These are phyloP conservation scores for Colletotrichum sp. DNA, from an alignment of 2,329 filamentous ascomycete species.

Conservation along the genomic window DNA sequence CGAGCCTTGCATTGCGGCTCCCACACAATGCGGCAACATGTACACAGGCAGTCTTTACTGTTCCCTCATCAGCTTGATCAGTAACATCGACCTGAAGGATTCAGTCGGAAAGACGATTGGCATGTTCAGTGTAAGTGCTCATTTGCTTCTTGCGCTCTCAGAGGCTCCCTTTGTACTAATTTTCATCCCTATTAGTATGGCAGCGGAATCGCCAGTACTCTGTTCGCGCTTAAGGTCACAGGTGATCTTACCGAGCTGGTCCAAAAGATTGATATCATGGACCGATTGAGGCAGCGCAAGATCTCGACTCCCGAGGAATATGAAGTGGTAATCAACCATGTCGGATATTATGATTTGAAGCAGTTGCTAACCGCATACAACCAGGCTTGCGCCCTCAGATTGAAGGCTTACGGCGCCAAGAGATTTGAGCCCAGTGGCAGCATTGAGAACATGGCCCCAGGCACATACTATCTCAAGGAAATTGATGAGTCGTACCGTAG, in stretches of 20 bases:
- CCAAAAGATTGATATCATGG: constrained; percentile 2
- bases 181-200: neutral
- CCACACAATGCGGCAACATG: constrained; percentile 48
- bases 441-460: neutral
- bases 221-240: constrained; percentile 3
- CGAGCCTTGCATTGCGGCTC: neutral
- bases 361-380: neutral
- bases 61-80: constrained; percentile 57
- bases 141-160: neutral
- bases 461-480: neutral
- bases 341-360: rapidly evolving
- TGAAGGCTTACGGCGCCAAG: neutral
- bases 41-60: constrained; percentile 63
- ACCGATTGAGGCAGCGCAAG: neutral
- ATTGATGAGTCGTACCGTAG: neutral
- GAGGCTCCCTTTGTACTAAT: neutral
- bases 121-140: constrained; percentile 7
- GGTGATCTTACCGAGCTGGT: neutral
- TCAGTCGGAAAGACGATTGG: neutral
- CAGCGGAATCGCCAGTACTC: constrained; percentile 1
- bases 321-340: neutral
- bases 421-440: neutral
- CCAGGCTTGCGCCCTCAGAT: neutral
- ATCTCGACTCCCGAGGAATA: neutral
- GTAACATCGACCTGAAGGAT: constrained; percentile 43